Evolutionary conservation across 306 rosid species (phyloP).

Genomic region (Vigna angularis): DNA sequence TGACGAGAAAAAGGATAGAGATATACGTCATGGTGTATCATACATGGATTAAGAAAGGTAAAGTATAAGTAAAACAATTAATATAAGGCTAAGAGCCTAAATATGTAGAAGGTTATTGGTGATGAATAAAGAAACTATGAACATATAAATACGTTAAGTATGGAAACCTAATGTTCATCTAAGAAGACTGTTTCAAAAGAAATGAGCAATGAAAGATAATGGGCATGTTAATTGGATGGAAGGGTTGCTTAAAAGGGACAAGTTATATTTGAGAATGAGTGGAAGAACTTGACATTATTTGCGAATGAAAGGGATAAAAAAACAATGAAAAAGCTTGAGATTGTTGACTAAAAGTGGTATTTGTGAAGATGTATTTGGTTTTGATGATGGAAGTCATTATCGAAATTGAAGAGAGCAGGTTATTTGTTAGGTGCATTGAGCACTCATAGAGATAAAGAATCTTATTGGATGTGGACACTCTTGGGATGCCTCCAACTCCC

Average conservation of each 20-base stretch:
- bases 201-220: conserved; percentile 34
- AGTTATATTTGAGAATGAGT: neutral
- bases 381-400: conserved; percentile 66
- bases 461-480: conserved; percentile 46
- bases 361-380: conserved; percentile 48
- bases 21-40: conserved; percentile 12
- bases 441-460: conserved; percentile 56
- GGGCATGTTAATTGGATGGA: no score
- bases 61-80: neutral
- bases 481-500: conserved; percentile 49
- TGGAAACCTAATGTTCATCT: neutral
- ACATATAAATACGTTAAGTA: neutral
- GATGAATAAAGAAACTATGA: conserved; percentile 31
- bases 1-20: conserved; percentile 30
- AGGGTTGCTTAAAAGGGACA: no score
- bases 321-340: conserved; percentile 55
- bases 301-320: conserved; percentile 8
- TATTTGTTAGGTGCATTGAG: conserved; percentile 73
- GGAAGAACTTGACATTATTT: conserved; percentile 42
- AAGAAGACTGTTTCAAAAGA: conserved; percentile 30
- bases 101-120: conserved; percentile 26
- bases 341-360: conserved; percentile 62
- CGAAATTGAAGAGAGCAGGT: conserved; percentile 76
- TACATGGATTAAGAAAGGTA: neutral
- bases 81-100: no score